Evolutionary conservation across 805 yeast genomes (phyloP).

Genomic region (Groenewaldozyma tartarivorans): DNA sequence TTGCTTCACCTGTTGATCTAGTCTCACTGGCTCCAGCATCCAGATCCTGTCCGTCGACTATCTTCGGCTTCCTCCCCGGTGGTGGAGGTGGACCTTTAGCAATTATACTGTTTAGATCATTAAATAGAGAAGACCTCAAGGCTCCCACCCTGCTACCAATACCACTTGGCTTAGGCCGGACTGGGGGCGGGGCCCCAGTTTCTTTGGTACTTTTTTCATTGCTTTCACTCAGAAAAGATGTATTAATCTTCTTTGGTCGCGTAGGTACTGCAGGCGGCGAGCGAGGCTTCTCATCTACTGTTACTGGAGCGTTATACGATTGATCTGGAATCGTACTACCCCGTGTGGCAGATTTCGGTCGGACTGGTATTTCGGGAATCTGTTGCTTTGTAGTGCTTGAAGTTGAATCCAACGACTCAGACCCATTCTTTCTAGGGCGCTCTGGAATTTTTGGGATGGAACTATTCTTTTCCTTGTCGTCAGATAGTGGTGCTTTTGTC

Average conservation of each 20-base stretch:
- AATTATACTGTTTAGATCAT: constrained; percentile 15
- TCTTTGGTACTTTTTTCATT: constrained; percentile 4
- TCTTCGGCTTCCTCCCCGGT: background rate
- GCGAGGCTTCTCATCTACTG: no score
- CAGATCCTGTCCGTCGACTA: background rate
- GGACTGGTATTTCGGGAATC: background rate
- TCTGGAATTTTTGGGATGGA: no score
- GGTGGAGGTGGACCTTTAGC: constrained; percentile 17
- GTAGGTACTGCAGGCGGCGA: constrained; percentile 8
- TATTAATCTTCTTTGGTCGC: constrained; percentile 7
- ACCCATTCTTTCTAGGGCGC: no score
- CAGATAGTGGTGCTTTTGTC: no score
- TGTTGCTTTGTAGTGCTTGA: no score
- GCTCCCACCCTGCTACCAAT: constrained; percentile 17
- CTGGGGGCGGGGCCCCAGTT: constrained; percentile 5
- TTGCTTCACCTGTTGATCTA: background rate
- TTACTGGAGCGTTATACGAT: no score
- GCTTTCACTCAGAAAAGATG: background rate
- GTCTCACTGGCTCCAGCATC: constrained; percentile 6
- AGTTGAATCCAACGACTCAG: no score
- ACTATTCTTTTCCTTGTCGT: no score
- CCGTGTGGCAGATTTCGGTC: background rate
- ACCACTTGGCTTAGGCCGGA: constrained; percentile 12
- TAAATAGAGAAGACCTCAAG: constrained; percentile 17
- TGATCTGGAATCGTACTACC: no score